Evolutionary conservation across 106 monocot genomes (phyloP), one percentile per base, ranked within the genome.

Genomic region (Triglochin maritima): DNA sequence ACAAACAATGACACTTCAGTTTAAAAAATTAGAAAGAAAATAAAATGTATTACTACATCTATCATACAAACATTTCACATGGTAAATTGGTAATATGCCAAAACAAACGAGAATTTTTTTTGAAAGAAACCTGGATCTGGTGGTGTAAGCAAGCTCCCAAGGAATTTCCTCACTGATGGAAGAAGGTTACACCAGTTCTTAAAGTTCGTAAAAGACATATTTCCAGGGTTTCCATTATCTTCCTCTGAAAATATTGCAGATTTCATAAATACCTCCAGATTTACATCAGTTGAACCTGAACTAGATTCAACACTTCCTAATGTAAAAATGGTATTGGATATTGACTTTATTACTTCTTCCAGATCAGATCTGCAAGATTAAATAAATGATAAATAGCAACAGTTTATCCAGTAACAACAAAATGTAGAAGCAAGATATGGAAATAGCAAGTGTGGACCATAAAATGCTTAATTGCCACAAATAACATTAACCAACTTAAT

Each of bases 101-200:
- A 7, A 7, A 11, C 11, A 52, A 11, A 52, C 0, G 7, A 0
- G n/a, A n/a, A n/a, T n/a, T 8, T 52, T 52, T 52, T 52, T 11
- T 44, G 17, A 57, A 60, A 16, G 47, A 53, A 4, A 96, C 96
- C 85, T 84, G 71, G 62, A 80, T 82, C 83, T 71, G 80, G 87
- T 45, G 78, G 78, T 59, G 67, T 85, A 74, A 88, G 72, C 80
- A 96, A 80, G 81, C 81, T 84, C 50, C 84, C 78, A 50, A 98
- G 84, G 64, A 83, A 91, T 45, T 92, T 91, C 69, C 78, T 82
- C 59, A 79, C 85, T 42, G 86, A 84, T 56, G 96, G 96, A 7
- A 87, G 16, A 64, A 75, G 49, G 47, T 47, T 80, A 66, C 85
- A 91, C 96, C 91, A 98, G 61, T 63, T 82, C 65, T 73, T 88